Conservation (phyloP, 306 rosid species). For the Ziziphus jujuba region DNA sequence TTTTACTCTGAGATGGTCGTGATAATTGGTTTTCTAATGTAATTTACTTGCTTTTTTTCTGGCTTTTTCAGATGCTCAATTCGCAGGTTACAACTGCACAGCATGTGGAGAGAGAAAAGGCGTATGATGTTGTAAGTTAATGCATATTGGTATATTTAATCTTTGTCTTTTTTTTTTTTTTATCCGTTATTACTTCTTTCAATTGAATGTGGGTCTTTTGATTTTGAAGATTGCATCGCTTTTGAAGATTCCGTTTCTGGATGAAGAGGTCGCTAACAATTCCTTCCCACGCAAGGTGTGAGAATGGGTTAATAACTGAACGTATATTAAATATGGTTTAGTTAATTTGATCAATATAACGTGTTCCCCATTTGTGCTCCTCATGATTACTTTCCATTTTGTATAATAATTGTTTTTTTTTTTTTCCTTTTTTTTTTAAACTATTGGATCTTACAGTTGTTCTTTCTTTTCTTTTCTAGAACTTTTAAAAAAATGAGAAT, state of each 20-base stretch:
- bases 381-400: background rate
- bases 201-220: conserved; percentile 2
- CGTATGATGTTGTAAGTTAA: conserved; percentile 77
- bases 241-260: conserved; percentile 84
- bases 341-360: background rate
- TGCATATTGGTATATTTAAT: conserved; percentile 10
- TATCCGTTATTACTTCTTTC: background rate
- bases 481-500: too few relatives aligned
- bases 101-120: conserved; percentile 81
- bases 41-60: conserved; percentile 10
- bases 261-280: conserved; percentile 74
- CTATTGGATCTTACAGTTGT: too few relatives aligned
- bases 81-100: conserved; percentile 61
- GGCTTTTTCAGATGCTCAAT: conserved; percentile 69
- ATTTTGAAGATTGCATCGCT: conserved; percentile 59
- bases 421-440: background rate
- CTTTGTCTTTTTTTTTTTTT: background rate
- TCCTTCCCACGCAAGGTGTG: conserved; percentile 86
- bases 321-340: conserved; percentile 13
- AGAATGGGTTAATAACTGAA: conserved; percentile 16
- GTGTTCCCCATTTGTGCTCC: too few relatives aligned
- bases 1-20: background rate
- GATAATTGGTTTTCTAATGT: background rate
- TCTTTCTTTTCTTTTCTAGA: too few relatives aligned
- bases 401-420: background rate